phyloP scores from a whole-genome alignment of 179 eudicot species.

The Beta corolliflora region DNA sequence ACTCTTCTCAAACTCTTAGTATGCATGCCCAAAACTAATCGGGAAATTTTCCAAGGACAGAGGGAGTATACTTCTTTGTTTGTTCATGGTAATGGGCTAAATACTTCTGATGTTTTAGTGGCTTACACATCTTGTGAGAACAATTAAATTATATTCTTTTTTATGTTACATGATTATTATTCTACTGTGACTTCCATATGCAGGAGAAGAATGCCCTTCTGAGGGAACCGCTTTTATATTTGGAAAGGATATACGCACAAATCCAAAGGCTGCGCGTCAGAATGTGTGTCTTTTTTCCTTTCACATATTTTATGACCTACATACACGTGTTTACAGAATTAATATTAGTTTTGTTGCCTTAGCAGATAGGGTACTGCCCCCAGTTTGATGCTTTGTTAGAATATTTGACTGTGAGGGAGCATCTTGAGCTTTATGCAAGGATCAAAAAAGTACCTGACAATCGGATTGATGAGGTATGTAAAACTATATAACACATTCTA shows the following conservation, averaged over 20 bases:
- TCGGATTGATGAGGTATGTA: slow-evolving; percentile 69
- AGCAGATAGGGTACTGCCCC: slow-evolving; percentile 97
- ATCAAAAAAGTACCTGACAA: slow-evolving; percentile 80
- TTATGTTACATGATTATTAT: slow-evolving; percentile 8
- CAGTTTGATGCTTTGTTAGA: slow-evolving; percentile 98
- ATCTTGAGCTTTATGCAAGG: slow-evolving; percentile 93
- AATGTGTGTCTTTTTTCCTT: slow-evolving; percentile 54
- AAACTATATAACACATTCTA: background rate
- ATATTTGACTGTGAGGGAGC: slow-evolving; percentile 78
- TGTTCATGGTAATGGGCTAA: no score
- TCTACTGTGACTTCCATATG: slow-evolving; percentile 20
- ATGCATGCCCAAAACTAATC: no score
- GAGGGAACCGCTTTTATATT: slow-evolving; percentile 90
- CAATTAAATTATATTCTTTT: background rate
- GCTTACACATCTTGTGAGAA: no score
- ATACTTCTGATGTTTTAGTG: no score
- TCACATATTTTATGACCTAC: background rate
- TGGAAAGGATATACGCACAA: slow-evolving; percentile 70
- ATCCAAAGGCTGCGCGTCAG: slow-evolving; percentile 82
- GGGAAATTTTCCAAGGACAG: no score
- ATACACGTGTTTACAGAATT: slow-evolving; percentile 12
- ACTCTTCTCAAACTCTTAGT: no score
- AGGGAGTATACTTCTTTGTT: no score
- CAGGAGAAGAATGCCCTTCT: slow-evolving; percentile 90
- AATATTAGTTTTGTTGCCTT: slow-evolving; percentile 16